Evolutionary conservation across 306 rosid species (phyloP), one percentile per base, ranked within the genome.

Genomic region (Sechiopsis laciniata): DNA sequence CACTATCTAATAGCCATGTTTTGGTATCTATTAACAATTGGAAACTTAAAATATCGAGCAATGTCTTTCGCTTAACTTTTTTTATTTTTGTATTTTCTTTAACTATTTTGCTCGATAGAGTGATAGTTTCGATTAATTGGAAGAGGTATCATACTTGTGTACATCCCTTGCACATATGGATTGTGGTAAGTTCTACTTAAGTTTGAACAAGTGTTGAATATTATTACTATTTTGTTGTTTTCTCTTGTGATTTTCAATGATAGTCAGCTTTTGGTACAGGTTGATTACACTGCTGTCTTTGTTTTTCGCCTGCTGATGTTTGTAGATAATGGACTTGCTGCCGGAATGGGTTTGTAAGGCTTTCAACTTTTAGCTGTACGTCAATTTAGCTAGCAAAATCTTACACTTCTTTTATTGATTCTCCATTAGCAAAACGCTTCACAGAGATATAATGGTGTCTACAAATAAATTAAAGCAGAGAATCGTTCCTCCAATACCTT

Each of bases 281-380:
- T 91, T 82, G 99, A 95, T 74, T 95, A 95, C 78, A 82, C 96
- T 58, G 51, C 87, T 29, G 99, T 95, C 79, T 95, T 95, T 81
- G 86, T 88, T 82, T 95, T 95, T 77, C 95, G 99, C 69, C 84
- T 91, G 71, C 74, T 95, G 91, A 95, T 95, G 99, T 95, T 91
- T 78, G 90, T 95, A 17, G 99, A 95, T 79, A 91, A 95, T 84
- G 99, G 99, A 32, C 86, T 95, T 75, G 92, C 97, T 32, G 85
- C 92, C 2, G 99, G 99, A 86, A 95, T 95, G 99, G 99, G 99
- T 55, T 89, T 95, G 99, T 95, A 91, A 89, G 99, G 74, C 78
- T 85, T 81, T 79, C 66, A 45, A 64, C 82, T 73, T 73, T 74
- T 51, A 6, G 56, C 15, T 70, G 51, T 70, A 48, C 22, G 45